Evolutionary conservation across 352 stramenopile species (phyloP), one percentile per base, ranked within the genome.

Genomic region (Globisporangium uncinulatum): DNA sequence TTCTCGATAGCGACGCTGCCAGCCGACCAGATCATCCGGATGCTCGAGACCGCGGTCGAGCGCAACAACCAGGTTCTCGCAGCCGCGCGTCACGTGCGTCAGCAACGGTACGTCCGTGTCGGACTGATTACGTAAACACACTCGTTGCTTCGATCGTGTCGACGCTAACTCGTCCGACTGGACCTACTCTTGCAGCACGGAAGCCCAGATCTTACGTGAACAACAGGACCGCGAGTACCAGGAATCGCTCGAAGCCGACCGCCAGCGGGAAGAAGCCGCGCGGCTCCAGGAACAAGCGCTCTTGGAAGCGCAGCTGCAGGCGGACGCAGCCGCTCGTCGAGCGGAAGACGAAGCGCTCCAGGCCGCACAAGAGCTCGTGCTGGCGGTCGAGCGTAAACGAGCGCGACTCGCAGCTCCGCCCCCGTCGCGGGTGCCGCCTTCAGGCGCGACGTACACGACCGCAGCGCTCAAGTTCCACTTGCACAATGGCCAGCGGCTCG

Each of bases 151-250:
- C 24, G 24, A 29, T 29, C 24, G n/a, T n/a, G n/a, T n/a, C n/a
- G n/a, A n/a, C n/a, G n/a, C 24, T 29, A 29, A 29, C 24, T 29
- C 24, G 24, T 29, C 24, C 24, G 24, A 29, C n/a, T n/a, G n/a
- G n/a, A n/a, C n/a, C n/a, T n/a, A n/a, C 24, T 29, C 24, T 1
- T 29, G 24, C 24, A 84, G 75, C 21, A 80, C 79, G 52, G 91
- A 98, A 67, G 77, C 93, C 50, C 73, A 87, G 50, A 69, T 92
- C 34, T 69, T 98, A 5, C 84, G 94, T 1, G 78, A 96, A 59
- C 88, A 98, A 60, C 94, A 98, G 67, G 92, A 98, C 74, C 64
- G 61, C 29, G 94, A 98, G 70, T 98, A 97, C 60, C 82, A 97
- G 64, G 80, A 97, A 63, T 91, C 94, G 6, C 73, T 98, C 7